A percentile compares a stretch with the other conserved stretches of the same genome.
phyloP scores from a whole-genome alignment of 805 yeast species.

The Ogataea philodendri region DNA sequence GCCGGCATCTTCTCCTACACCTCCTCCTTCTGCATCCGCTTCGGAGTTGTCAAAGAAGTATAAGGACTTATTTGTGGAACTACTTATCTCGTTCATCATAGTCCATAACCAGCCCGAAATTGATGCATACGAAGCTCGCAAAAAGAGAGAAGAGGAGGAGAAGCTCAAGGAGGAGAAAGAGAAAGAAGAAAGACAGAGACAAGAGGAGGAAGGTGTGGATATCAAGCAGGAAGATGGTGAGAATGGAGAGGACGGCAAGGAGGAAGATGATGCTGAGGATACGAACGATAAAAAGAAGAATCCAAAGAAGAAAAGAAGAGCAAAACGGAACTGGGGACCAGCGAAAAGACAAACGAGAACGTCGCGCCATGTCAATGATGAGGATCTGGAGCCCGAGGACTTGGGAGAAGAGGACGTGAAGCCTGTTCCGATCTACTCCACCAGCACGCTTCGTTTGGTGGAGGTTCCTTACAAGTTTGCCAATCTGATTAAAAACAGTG shows the following conservation, averaged over 20 bases:
- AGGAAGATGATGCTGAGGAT: conserved; percentile 24
- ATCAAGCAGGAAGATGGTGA: conserved; percentile 14
- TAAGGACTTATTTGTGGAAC: conserved; percentile 34
- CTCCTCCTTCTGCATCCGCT: conserved; percentile 14
- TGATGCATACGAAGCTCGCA: conserved; percentile 41
- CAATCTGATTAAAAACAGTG: conserved; percentile 65
- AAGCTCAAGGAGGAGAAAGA: conserved; percentile 17
- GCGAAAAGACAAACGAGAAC: conserved; percentile 30
- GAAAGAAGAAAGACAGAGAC: conserved; percentile 33
- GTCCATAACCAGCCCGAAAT: conserved; percentile 51
- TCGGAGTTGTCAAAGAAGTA: conserved; percentile 17
- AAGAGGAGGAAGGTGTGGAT: conserved; percentile 24
- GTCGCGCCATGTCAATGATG: conserved; percentile 21
- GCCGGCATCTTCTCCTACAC: conserved; percentile 8
- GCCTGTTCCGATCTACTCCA: conserved; percentile 50
- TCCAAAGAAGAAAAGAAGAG: conserved; percentile 27
- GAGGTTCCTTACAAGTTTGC: conserved; percentile 66
- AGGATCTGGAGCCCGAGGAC: conserved; percentile 22
- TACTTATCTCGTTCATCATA: conserved; percentile 48
- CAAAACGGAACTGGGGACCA: conserved; percentile 31
- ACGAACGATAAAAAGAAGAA: conserved; percentile 27
- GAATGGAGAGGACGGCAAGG: conserved; percentile 24
- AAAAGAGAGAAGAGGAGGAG: conserved; percentile 25
- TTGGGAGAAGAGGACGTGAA: conserved; percentile 39
- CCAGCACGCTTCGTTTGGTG: conserved; percentile 63